Evolutionary conservation across 2,329 filamentous ascomycete species (phyloP), one percentile per base, ranked within the genome.

Genomic region (Cercospora janseana): DNA sequence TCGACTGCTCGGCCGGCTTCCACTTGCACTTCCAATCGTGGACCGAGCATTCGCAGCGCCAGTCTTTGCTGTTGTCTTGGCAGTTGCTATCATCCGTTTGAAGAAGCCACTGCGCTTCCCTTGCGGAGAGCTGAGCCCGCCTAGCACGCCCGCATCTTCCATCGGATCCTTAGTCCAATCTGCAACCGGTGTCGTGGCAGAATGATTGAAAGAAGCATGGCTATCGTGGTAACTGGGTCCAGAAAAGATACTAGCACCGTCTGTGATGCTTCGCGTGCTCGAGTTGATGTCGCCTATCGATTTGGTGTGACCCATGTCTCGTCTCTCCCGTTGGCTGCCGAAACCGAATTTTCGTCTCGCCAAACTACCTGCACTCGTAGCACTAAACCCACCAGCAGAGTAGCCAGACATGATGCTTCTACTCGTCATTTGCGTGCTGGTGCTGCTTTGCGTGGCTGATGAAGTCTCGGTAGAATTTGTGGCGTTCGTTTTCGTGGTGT

Each of bases 301-400:
- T 34, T 62, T 62, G 8, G 52, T 40, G 10, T 55, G 29, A 10
- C 45, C 61, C 20, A 61, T 51, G 20, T 60, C 55, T 10, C 62
- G 48, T 13, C 59, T 56, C 18, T 60, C 55, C 15, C 58, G 60
- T 31, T 65, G 62, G 48, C 64, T 77, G 70, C 63, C 69, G 63
- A 75, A 42, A 63, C 76, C 66, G 69, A 73, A 66, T 58, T 85
- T 86, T 63, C 87, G 87, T 54, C 91, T 82, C 23, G 90, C 91
- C 57, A 94, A 82, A 70, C 92, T 97, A 46, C 91, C 93, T 12
- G 93, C 93, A 70, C 93, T 97, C 12, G 93, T 97, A 43, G 90
- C 88, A 68, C 92, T 97, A 70, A 96, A 89, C 9, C 81, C 92
- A 43, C 91, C 85, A 0, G 93, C 93, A 46, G 93, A 97, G 45